phyloP scores from a whole-genome alignment of 768 basidiomycete species.

The Termitomyces sp. region DNA sequence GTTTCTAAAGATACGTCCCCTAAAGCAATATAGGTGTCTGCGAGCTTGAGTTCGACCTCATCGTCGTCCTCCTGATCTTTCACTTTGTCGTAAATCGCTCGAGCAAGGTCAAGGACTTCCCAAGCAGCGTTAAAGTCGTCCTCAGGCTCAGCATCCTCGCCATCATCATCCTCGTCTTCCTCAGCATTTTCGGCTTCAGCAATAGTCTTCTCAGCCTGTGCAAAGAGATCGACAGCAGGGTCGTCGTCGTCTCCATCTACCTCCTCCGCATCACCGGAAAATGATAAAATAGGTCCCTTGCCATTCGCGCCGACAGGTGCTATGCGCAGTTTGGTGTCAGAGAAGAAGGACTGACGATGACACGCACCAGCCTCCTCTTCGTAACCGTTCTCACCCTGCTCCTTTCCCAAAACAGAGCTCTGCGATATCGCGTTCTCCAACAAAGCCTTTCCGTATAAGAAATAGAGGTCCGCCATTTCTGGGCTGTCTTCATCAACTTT shows the following conservation, averaged over 20 bases:
- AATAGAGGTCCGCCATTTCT: constrained; percentile 83
- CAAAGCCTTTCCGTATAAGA: constrained; percentile 89
- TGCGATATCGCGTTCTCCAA: constrained; percentile 90
- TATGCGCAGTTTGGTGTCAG: constrained; percentile 8
- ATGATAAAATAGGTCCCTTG: constrained; percentile 66
- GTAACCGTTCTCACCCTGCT: constrained; percentile 55
- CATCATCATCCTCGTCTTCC: constrained; percentile 52
- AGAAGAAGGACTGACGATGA: constrained; percentile 17
- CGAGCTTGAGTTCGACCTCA: constrained; percentile 72
- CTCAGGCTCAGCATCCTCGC: constrained; percentile 78
- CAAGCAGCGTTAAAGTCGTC: constrained; percentile 98
- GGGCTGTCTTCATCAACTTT: constrained; percentile 77
- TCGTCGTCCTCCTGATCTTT: constrained; percentile 50
- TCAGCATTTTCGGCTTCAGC: constrained; percentile 43
- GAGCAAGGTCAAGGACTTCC: constrained; percentile 94
- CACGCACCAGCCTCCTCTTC: constrained; percentile 36
- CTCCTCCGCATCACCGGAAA: constrained; percentile 78
- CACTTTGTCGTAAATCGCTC: constrained; percentile 78
- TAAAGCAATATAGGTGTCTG: constrained; percentile 85
- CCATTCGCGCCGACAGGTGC: constrained; percentile 29
- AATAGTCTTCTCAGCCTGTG: constrained; percentile 43
- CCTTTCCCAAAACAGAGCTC: constrained; percentile 85
- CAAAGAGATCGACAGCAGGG: constrained; percentile 64
- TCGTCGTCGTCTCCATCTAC: constrained; percentile 45
- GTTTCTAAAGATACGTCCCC: constrained; percentile 98